Evolutionary conservation across 306 rosid species (phyloP).

Genomic region (Cicer pinnatifidum): DNA sequence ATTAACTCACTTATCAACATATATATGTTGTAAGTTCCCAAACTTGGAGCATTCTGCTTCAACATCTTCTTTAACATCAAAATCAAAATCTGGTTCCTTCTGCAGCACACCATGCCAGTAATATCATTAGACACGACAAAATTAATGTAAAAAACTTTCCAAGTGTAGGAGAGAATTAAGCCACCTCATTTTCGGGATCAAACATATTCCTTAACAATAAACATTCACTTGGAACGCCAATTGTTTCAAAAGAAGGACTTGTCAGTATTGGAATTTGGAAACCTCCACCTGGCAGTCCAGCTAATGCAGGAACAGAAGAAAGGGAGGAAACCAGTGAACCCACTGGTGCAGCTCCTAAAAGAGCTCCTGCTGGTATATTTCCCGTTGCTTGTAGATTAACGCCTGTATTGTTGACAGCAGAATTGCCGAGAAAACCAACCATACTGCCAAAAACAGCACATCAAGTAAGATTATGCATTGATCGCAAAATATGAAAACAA

Average conservation of each 20-base stretch:
- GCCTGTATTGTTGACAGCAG: conserved; percentile 58
- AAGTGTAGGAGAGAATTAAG: conserved; percentile 23
- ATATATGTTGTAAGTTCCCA: conserved; percentile 74
- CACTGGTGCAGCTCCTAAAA: conserved; percentile 49
- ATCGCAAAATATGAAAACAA: conserved; percentile 36
- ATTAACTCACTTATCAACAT: conserved; percentile 79
- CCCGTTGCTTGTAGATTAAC: conserved; percentile 52
- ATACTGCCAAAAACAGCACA: conserved; percentile 56
- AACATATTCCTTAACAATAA: conserved; percentile 85
- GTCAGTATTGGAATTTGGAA: conserved; percentile 64
- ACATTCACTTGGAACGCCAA: conserved; percentile 91
- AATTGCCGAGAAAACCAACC: conserved; percentile 60
- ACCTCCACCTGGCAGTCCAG: conserved; percentile 64
- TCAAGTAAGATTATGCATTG: conserved; percentile 40
- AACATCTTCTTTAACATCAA: conserved; percentile 92
- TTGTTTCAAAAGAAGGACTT: conserved; percentile 57
- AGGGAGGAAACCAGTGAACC: conserved; percentile 54
- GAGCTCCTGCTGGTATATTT: conserved; percentile 44
- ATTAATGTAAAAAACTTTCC: not conserved
- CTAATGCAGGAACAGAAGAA: conserved; percentile 56
- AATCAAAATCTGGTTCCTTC: conserved; percentile 81
- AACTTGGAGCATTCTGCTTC: conserved; percentile 86
- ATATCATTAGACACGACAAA: conserved; percentile 31
- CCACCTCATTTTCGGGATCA: conserved; percentile 89
- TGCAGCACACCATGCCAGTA: conserved; percentile 49